Base-by-base conservation (phyloP, 805 yeast species). In the Suhomyces vadensis region DNA sequence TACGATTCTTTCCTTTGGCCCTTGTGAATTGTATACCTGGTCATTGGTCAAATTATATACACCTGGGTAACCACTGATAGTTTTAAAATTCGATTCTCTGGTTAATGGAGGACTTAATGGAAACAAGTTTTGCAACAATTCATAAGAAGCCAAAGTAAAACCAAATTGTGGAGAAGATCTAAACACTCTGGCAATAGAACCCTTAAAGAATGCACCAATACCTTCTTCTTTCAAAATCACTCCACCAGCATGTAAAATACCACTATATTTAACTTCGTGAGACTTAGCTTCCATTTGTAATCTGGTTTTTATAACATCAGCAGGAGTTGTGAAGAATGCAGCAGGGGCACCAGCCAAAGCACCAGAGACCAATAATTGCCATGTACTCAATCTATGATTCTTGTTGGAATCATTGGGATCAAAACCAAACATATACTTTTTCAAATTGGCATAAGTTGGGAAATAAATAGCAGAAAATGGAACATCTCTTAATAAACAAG, bases 101-200 rank as follows among this genome's bases (percentile, higher is more conserved):
- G 76, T 69, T 47, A 64, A 61, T 33, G 75, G 73, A 31, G 77
- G 75, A 66, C 72, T 82, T 52, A 85, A 77, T 37, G 97, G 96
- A 67, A 89, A 73, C 56, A 83, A 57, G 38, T 75, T 79, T 63
- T 92, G 96, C 65, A 92, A 82, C 25, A 94, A 66, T 67, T 92
- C 99, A 68, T 94, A 92, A 20, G 96, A 91, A n/a, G 98, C 98
- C 57, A 92, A 77, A 5, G 99, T 92, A 69, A 91, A 91, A 43
- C 98, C 99, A 65, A 92, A 92, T 67, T 92, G 99, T 6, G 99
- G 99, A 1, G 97, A 90, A 4, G 97, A 91, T 68, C 98, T 80
- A 58, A 90, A 74, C 31, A 92, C 90, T 66, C 99, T 81, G 5
- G 98, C 98, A 46, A 91, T 79, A 29, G 97, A 95, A 57, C 99